Evolutionary conservation across 2,329 filamentous ascomycete species (phyloP), one percentile per base, ranked within the genome.

Genomic region (Coniochaeta sp.): DNA sequence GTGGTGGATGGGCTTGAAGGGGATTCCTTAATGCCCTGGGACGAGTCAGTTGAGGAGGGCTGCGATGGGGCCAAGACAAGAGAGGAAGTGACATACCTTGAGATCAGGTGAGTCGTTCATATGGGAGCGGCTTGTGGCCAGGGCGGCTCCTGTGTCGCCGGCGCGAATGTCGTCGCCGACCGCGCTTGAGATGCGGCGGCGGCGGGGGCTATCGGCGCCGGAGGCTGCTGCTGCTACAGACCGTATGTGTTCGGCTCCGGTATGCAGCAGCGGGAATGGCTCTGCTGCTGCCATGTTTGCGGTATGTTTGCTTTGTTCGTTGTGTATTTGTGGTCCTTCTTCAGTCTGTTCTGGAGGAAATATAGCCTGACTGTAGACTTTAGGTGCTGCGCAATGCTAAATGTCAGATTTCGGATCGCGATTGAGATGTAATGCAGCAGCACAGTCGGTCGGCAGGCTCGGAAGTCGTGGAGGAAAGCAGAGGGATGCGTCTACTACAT

Each of bases 151-250:
- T 26, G 80, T 84, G 66, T 84, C 82, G 63, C 81, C 82, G 52
- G 79, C 77, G 57, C 77, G 78, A 62, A 84, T 77, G 59, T 83
- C 80, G 62, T 74, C 74, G 63, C 80, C 81, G 44, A 84, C 73
- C 36, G 76, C 78, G 71, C 81, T 84, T 62, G 81, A 83, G 75
- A 84, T 84, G 64, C 82, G 78, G 64, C 81, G 77, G 60, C 81
- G 77, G 64, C 79, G 78, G 31, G 64, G 64, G 28, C 63, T 67
- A 61, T 70, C 72, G 65, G 68, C 70, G 62, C 74, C 71, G 56
- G 69, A 67, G 62, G 73, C 67, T 54, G 64, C 68, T 52, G 75
- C 73, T 36, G 54, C 31, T 2, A 57, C 28, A 31, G 47, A 52
- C 22, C 24, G 76, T 64, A 79, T 70, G 67, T 81, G 79, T 64